Conservation (phyloP, 2,329 filamentous ascomycete genomes). For the Verticillium tricorpus region DNA sequence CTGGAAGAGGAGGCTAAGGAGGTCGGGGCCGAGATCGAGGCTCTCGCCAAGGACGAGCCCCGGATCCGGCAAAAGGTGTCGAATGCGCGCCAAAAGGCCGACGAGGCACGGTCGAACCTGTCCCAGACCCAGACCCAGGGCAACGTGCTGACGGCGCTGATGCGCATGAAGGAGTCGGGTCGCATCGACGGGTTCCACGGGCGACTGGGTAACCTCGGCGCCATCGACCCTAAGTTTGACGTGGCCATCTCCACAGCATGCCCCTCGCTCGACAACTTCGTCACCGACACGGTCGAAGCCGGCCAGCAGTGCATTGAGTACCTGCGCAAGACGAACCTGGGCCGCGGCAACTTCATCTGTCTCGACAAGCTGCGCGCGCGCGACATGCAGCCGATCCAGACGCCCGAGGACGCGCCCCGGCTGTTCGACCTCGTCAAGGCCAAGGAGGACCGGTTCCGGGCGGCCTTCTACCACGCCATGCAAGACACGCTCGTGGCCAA, state of each 20-base stretch:
- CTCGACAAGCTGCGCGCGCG: conserved; percentile 79
- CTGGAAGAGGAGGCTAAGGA: conserved; percentile 72
- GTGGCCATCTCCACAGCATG: conserved; percentile 98
- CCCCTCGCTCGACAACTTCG: conserved; percentile 86
- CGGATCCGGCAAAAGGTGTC: conserved; percentile 81
- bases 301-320: conserved; percentile 98
- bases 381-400: conserved; percentile 75
- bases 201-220: conserved; percentile 86
- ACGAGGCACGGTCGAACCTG: conserved; percentile 88
- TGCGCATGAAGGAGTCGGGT: conserved; percentile 93
- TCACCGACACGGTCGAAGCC: conserved; percentile 92
- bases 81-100: conserved; percentile 86
- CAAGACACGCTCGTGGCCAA: conserved; percentile 92
- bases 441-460: conserved; percentile 79
- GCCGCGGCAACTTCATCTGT: conserved; percentile 94
- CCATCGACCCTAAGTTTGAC: conserved; percentile 91
- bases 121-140: conserved; percentile 88
- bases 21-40: conserved; percentile 66
- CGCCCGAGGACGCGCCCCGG: conserved; percentile 86
- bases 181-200: conserved; percentile 97
- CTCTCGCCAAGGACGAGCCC: conserved; percentile 73
- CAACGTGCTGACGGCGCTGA: conserved; percentile 84
- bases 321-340: conserved; percentile 93
- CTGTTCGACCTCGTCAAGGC: conserved; percentile 90
- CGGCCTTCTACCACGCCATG: conserved; percentile 92